These are phyloP conservation scores for Penicillium subrubescens DNA, from an alignment of 495 filamentous ascomycete species.

Conservation along the genomic window DNA sequence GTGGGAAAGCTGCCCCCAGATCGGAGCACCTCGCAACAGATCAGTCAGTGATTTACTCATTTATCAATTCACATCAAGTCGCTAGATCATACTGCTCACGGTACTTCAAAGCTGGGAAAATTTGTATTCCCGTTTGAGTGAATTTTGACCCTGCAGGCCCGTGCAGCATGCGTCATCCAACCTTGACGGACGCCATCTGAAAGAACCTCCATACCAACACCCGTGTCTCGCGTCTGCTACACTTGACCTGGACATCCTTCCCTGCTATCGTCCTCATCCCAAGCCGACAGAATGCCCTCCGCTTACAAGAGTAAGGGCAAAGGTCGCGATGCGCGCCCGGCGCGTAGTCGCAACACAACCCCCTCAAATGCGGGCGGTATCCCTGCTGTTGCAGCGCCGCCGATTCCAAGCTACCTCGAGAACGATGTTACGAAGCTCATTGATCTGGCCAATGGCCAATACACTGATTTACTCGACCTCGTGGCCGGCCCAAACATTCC, in stretches of 20 bases:
- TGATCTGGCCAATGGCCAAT: conserved; percentile 58
- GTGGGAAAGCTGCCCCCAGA: not conserved
- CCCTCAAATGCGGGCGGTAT: conserved; percentile 61
- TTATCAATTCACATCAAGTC: not conserved
- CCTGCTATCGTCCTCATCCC: not conserved
- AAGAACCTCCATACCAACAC: conserved; percentile 3
- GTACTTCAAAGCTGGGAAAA: not conserved
- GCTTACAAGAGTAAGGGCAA: conserved; percentile 74
- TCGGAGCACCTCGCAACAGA: not conserved
- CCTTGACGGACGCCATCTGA: conserved; percentile 4
- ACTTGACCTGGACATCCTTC: not conserved
- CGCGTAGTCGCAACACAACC: conserved; percentile 84
- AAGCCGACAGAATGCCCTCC: conserved; percentile 42
- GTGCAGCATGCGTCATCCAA: conserved; percentile 19
- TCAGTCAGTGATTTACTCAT: not conserved
- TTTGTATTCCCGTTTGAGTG: not conserved
- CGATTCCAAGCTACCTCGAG: conserved; percentile 58
- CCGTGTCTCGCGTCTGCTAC: not conserved
- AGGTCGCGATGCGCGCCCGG: conserved; percentile 67
- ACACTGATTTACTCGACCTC: conserved; percentile 73
- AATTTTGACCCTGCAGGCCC: not conserved
- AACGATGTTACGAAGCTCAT: conserved; percentile 66
- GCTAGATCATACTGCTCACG: not conserved
- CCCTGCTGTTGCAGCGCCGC: conserved; percentile 49
- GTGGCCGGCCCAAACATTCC: conserved; percentile 69